Conservation (phyloP, 306 rosid genomes). For the Cicer yamashitae region DNA sequence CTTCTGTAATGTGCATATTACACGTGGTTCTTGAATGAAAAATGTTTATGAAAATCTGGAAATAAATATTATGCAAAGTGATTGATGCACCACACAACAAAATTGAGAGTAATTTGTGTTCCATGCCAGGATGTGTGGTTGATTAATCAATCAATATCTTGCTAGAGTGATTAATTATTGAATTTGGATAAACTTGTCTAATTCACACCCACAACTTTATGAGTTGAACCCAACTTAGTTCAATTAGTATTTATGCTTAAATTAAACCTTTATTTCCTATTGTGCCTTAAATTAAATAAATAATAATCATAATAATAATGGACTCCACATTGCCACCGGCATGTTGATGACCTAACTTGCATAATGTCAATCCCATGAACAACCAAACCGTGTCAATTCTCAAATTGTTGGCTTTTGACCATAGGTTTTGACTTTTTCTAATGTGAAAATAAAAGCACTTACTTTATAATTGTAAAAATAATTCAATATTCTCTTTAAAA, state of each 20-base stretch:
- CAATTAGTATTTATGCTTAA: too few species aligned
- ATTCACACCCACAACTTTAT: too few species aligned
- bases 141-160: too few species aligned
- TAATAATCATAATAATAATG: neutral
- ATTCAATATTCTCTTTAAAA: neutral
- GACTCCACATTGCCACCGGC: neutral
- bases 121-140: too few species aligned
- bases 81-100: neutral
- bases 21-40: neutral
- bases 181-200: too few species aligned
- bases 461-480: neutral
- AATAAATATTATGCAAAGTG: neutral
- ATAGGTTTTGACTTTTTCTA: neutral
- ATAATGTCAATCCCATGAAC: neutral
- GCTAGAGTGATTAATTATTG: too few species aligned
- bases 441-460: neutral
- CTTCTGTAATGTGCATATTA: neutral
- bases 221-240: too few species aligned
- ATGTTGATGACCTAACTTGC: slow-evolving; percentile 14
- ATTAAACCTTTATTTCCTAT: neutral
- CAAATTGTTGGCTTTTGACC: slow-evolving; percentile 10
- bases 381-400: slow-evolving; percentile 2
- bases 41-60: too few species aligned
- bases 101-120: too few species aligned
- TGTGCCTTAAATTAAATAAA: neutral